Evolutionary conservation across 179 eudicot species (phyloP), one percentile per base, ranked within the genome.

Genomic region (Actinidia arguta): DNA sequence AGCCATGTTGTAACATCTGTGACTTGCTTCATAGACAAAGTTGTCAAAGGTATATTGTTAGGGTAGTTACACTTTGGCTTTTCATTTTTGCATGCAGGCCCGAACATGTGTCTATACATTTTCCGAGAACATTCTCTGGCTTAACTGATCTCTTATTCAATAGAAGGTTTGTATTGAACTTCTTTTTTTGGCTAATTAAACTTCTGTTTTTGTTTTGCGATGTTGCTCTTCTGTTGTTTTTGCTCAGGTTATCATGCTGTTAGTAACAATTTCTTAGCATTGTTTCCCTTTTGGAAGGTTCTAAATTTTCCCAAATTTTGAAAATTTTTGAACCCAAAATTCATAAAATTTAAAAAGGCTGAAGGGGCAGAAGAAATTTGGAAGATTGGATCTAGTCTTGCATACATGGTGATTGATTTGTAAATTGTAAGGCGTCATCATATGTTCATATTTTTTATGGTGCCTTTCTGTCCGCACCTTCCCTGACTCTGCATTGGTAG

Each of bases 81-180:
- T 48, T 8, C 25, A 36, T 59, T 55, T n/a, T 75, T 48, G 54
- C 52, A 25, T 44, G 51, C 92, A 94, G 97, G 98, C 83, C 88
- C 74, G 84, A 82, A 73, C 91, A 84, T 81, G 88, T 89, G 0
- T 88, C 75, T 25, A 90, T 93, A 96, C 91, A 91, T 78, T 85
- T 85, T 75, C 88, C 94, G 4, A 94, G 89, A 85, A 75, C 88
- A 44, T 83, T 94, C 22, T 90, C 92, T 67, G 90, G 91, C 84
- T 78, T 96, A 78, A 87, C 92, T 14, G 83, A 93, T 88, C 86
- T 94, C 69, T 81, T 94, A 62, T 94, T 96, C 79, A 93, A 91
- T 81, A 92, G 85, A 89, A 89, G 96, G 98, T 93, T 73, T 62
- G 82, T 56, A 54, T 36, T 36, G 25, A 12, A 24, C 13, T 16